Evolutionary conservation across 2,329 filamentous ascomycete species (phyloP), one percentile per base, ranked within the genome.

Genomic region (Aureobasidium sp.): DNA sequence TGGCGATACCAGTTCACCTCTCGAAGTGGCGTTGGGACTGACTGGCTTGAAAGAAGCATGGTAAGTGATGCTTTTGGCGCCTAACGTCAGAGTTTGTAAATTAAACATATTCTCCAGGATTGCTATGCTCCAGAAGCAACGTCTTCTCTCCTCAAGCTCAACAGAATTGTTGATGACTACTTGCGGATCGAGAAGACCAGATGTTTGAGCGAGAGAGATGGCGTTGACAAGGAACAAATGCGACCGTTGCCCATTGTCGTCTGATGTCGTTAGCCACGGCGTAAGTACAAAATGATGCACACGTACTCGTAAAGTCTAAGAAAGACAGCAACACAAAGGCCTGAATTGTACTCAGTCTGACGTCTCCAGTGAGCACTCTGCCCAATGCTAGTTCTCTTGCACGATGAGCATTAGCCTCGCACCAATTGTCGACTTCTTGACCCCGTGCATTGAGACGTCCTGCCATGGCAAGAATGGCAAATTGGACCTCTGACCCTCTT

Each of bases 301-400:
- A 60, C 57, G 17, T 61, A 61, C 58, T 53, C 9, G 58, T 61
- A 7, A 61, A 61, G 39, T 61, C 58, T 6, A 61, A 29, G 31
- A 61, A 61, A 7, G 58, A 61, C 20, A 61, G 22, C 31, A 61
- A 31, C 2, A 61, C 48, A 36, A 61, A 61, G 0, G 47, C 37
- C 20, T 61, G 58, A 37, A 61, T 61, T 8, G 58, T 61, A 17
- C 47, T 52, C 37, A 61, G 14, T 29, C 58, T 44, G 29, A 61
- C 49, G 12, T 53, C 44, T 1, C 58, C 58, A 22, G 49, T 39
- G 11, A 52, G 47, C 2, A 61, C 39, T 29, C 48, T 48, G 8
- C 25, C 39, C 37, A 47, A 14, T 3, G 49, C 58, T 17, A 47
- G 17, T 15, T 61, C 49, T 12, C 58, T 39, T 17, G 58, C 47